phyloP scores from a whole-genome alignment of 768 basidiomycete species.

The Brasilioporus rufonigricans region DNA sequence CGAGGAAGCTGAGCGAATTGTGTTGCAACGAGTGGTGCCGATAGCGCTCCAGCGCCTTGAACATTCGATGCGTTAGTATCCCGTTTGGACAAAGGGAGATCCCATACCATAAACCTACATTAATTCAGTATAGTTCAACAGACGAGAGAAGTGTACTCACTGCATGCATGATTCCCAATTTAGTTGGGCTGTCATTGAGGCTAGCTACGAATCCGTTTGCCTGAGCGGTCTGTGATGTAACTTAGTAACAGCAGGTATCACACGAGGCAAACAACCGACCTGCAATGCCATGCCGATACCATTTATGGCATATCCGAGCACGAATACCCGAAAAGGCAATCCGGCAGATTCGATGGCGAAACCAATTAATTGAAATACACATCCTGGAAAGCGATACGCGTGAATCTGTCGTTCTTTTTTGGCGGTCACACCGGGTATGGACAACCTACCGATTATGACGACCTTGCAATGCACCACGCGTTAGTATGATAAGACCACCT shows the following conservation, averaged over 20 bases:
- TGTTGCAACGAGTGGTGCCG: conserved; percentile 74
- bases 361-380: conserved; percentile 28
- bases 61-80: conserved; percentile 3
- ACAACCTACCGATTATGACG: conserved; percentile 26
- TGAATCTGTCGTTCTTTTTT: background rate
- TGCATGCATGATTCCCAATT: conserved; percentile 42
- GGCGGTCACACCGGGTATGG: background rate
- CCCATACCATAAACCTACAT: conserved; percentile 33
- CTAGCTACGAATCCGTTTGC: conserved; percentile 45
- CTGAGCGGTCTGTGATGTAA: conserved; percentile 40
- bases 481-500: conserved; percentile 1
- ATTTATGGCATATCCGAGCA: conserved; percentile 40
- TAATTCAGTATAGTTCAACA: background rate
- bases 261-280: conserved; percentile 29
- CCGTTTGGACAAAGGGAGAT: background rate
- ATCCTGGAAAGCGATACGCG: conserved; percentile 15
- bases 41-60: conserved; percentile 62
- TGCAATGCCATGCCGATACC: conserved; percentile 40
- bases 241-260: background rate
- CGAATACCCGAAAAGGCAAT: conserved; percentile 44
- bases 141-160: conserved; percentile 19
- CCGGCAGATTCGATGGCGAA: conserved; percentile 39
- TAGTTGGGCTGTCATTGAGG: conserved; percentile 38
- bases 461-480: conserved; percentile 11
- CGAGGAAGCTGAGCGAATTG: conserved; percentile 64